These are phyloP conservation scores for Vitis hybrid DNA, from an alignment of 177 flowering plant species.

Conservation along the genomic window DNA sequence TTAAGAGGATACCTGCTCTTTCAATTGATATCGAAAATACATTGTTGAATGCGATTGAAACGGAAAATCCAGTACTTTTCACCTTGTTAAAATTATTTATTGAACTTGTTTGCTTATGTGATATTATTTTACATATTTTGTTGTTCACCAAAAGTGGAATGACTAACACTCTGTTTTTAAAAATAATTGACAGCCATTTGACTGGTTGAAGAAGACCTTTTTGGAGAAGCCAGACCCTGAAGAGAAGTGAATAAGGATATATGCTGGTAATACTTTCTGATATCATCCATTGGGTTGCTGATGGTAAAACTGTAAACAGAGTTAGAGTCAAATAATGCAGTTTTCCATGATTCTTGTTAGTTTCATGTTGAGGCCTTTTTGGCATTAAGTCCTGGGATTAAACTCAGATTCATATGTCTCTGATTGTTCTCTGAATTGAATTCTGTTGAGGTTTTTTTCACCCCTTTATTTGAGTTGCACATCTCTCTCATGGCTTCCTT, in stretches of 20 bases:
- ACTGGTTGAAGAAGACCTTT: slow-evolving; percentile 68
- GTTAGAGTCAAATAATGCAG: slow-evolving; percentile 16
- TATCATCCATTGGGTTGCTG: slow-evolving; percentile 1
- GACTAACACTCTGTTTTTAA: neutral
- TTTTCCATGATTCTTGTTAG: neutral
- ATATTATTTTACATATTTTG: neutral
- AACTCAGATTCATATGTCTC: neutral
- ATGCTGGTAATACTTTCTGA: neutral
- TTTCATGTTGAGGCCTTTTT: slow-evolving; percentile 3
- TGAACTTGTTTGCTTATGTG: neutral
- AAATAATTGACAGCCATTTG: slow-evolving; percentile 50
- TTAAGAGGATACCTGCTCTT: no score
- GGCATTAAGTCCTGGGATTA: slow-evolving; percentile 4
- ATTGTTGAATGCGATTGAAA: no score
- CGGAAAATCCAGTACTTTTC: no score
- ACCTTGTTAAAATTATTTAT: no score
- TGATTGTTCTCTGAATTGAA: no score
- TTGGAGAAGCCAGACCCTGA: slow-evolving; percentile 48
- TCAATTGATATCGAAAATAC: no score
- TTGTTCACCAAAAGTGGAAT: neutral
- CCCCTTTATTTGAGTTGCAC: no score
- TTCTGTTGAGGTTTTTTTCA: no score
- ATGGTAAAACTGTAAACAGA: neutral
- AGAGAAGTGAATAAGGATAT: slow-evolving; percentile 19
- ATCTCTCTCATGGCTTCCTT: no score